Evolutionary conservation across 805 yeast species (phyloP), one percentile per base, ranked within the genome.

Genomic region (Candida khao-thaluensis): DNA sequence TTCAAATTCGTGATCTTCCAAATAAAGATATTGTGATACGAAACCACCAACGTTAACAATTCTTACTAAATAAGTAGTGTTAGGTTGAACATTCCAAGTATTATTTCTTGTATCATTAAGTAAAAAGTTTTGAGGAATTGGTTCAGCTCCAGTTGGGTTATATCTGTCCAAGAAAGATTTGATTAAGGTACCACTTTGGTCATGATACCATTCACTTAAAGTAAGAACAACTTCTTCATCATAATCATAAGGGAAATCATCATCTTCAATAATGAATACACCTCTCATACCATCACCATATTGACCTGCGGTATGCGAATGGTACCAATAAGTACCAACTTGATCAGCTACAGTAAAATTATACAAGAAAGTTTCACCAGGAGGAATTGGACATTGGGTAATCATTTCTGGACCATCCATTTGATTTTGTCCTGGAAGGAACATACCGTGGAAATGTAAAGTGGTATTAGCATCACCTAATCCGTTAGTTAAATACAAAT

Each of bases 311-410:
- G 90, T 79, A 67, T 93, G 99, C 21, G 98, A 87, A 64, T 93
- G 99, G 72, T 91, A 93, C 99, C 99, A 93, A 73, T 72, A 93
- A 14, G 95, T 77, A 54, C 99, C 99, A 42, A 72, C 79, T 65
- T 93, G 96, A 45, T 77, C 72, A 35, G 76, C 77, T 44, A 89
- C 87, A 18, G 96, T 84, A 64, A 93, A 93, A 71, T 91, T 89
- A 72, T 93, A 93, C 47, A 82, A 62, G 64, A 78, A 71, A 14
- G 85, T 74, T 44, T 77, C 76, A 39, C 85, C 85, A 5, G 95
- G 84, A n/a, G 85, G 81, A 49, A 88, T 82, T 20, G 96, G 95
- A 74, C 98, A 93, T 65, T 91, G 97, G 24, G 86, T 79, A 32
- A 91, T 72, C 77, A 77, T 70, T 53, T 84, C 85, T 11, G 96